These are phyloP conservation scores for Cutaneotrichosporon mucoides DNA, from an alignment of 1,284 basidiomycete genomes.

Conservation along the genomic window DNA sequence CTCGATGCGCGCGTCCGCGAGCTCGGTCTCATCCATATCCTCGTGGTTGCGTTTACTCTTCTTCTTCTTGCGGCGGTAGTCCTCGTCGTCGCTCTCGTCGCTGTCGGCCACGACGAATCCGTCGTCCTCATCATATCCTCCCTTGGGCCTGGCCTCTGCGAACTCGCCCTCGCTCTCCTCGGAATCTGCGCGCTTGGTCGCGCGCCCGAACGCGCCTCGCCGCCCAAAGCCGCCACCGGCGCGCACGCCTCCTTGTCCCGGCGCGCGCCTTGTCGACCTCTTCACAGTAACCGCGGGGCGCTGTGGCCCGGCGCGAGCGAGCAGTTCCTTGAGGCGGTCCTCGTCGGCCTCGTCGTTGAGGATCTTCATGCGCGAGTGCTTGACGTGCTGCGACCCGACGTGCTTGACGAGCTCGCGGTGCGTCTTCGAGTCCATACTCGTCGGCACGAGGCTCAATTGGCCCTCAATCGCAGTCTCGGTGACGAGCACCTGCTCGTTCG, in stretches of 20 bases:
- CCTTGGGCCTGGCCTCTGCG: slow-evolving; percentile 8
- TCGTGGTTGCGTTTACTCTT: slow-evolving; percentile 20
- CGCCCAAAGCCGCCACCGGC: slow-evolving; percentile 6
- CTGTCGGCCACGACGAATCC: slow-evolving; percentile 47
- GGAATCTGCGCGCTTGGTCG: slow-evolving; percentile 15
- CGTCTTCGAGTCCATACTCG: slow-evolving; percentile 40
- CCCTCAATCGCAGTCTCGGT: slow-evolving; percentile 41
- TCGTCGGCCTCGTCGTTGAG: slow-evolving; percentile 36
- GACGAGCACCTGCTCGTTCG: slow-evolving; percentile 33
- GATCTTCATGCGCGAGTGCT: slow-evolving; percentile 43
- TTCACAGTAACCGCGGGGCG: slow-evolving; percentile 8
- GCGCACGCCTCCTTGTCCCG: slow-evolving; percentile 4
- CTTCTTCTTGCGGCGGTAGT: slow-evolving; percentile 15
- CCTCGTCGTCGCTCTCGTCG: slow-evolving; percentile 22
- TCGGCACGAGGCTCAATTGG: slow-evolving; percentile 39
- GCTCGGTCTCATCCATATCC: slow-evolving; percentile 37
- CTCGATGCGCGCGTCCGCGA: slow-evolving; percentile 35
- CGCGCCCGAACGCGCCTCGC: not conserved
- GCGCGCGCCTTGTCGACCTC: slow-evolving; percentile 2
- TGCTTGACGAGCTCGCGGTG: slow-evolving; percentile 44
- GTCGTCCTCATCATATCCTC: slow-evolving; percentile 44
- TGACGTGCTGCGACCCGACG: slow-evolving; percentile 43
- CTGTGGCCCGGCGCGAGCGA: slow-evolving; percentile 24
- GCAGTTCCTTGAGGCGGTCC: slow-evolving; percentile 26
- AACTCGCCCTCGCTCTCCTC: slow-evolving; percentile 13